phyloP scores from a whole-genome alignment of 148 eudicot genomes.

The Cornus suecica region DNA sequence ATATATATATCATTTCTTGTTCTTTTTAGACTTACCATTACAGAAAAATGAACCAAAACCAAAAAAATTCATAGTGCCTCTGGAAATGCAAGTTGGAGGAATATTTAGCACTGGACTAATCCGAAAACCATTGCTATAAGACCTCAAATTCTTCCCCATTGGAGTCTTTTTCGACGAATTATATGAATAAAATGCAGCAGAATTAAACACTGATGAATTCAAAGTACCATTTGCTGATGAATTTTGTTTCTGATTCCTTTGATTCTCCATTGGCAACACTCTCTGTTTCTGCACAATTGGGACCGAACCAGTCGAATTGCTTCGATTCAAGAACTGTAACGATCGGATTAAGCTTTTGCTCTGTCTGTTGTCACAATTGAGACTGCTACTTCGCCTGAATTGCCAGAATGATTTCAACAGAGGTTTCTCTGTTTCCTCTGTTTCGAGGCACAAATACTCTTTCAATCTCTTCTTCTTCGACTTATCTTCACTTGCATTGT shows the following conservation, averaged over 20 bases:
- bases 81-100: too few species aligned
- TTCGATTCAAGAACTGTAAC: conserved; percentile 40
- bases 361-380: conserved; percentile 28
- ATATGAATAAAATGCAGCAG: neutral
- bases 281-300: conserved; percentile 30
- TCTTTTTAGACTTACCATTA: too few species aligned
- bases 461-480: conserved; percentile 48
- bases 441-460: conserved; percentile 45
- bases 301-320: conserved; percentile 80
- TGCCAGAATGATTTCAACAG: conserved; percentile 40
- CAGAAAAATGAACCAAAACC: too few species aligned
- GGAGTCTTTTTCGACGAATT: neutral
- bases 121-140: too few species aligned
- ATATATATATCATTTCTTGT: too few species aligned
- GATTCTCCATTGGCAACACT: conserved; percentile 10
- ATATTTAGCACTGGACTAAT: too few species aligned
- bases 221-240: too few species aligned
- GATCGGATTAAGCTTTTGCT: conserved; percentile 38
- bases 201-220: too few species aligned
- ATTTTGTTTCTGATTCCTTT: conserved; percentile 43
- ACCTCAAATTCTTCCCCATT: conserved; percentile 28
- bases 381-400: conserved; percentile 50
- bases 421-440: conserved; percentile 36
- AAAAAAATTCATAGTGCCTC: too few species aligned
- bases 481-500: conserved; percentile 15